Conservation (phyloP, 148 eudicot genomes). For the Spergularia bocconei region DNA sequence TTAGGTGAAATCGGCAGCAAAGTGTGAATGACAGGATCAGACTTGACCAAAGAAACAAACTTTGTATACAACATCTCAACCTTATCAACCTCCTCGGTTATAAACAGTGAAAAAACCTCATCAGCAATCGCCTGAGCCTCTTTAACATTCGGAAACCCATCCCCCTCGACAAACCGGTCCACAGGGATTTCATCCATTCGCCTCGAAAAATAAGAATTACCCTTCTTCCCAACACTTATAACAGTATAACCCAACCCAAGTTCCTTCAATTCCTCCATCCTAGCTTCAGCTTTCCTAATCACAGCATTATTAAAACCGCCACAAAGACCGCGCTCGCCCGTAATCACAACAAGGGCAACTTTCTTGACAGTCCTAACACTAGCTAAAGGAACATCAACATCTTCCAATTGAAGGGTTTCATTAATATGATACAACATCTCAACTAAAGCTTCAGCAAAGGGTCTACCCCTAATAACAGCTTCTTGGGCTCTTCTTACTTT, state of each 20-base stretch:
- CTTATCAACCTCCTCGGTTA: conserved; percentile 54
- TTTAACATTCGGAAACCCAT: conserved; percentile 51
- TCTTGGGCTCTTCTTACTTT: conserved; percentile 76
- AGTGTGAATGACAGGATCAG: conserved; percentile 47
- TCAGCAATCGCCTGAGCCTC: conserved; percentile 62
- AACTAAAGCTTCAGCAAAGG: conserved; percentile 58
- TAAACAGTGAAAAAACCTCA: conserved; percentile 54
- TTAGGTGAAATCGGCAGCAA: conserved; percentile 43
- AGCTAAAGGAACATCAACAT: conserved; percentile 59
- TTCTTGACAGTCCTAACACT: conserved; percentile 51
- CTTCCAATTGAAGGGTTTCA: conserved; percentile 53
- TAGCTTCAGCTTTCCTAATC: conserved; percentile 48
- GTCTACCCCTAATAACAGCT: conserved; percentile 56
- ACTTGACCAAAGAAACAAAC: conserved; percentile 48
- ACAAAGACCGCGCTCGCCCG: conserved; percentile 78
- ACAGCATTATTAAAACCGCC: conserved; percentile 65
- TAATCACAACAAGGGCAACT: conserved; percentile 62
- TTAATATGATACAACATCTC: conserved; percentile 48
- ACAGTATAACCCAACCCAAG: conserved; percentile 45
- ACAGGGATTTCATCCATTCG: conserved; percentile 31
- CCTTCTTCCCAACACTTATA: conserved; percentile 81
- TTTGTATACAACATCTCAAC: conserved; percentile 51
- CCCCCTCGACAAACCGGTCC: conserved; percentile 50
- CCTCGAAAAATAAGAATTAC: conserved; percentile 52
- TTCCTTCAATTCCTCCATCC: conserved; percentile 51